Evolutionary conservation across 257 asterid genomes (phyloP).

Genomic region (Solanum arcanum): DNA sequence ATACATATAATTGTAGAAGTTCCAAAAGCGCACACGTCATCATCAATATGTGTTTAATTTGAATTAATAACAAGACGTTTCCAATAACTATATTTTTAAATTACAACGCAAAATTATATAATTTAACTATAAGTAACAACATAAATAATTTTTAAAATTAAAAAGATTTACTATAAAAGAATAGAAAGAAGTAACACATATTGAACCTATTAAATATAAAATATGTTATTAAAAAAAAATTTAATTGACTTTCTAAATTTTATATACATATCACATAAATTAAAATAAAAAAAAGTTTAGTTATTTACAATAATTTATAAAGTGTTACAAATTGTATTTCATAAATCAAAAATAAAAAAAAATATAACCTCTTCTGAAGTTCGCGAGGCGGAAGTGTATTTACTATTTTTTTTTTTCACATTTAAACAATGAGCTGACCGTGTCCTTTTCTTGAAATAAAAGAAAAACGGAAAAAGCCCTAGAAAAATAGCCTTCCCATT

Average conservation of each 20-base stretch:
- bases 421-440: not conserved
- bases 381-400: not conserved
- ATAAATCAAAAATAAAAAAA: too few species aligned
- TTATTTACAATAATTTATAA: too few species aligned
- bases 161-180: too few species aligned
- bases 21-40: not conserved
- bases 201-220: too few species aligned
- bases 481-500: not conserved
- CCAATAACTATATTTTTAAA: too few species aligned
- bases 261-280: not conserved
- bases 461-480: not conserved
- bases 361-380: not conserved
- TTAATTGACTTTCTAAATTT: too few species aligned
- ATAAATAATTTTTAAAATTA: too few species aligned
- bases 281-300: fast-evolving
- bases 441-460: not conserved
- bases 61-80: not conserved
- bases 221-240: too few species aligned
- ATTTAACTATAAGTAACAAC: too few species aligned
- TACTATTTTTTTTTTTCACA: not conserved
- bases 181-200: not conserved
- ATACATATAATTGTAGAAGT: too few species aligned
- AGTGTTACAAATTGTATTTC: too few species aligned
- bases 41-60: not conserved
- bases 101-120: too few species aligned